These are phyloP conservation scores for Margaritispora aquatica DNA, from an alignment of 495 filamentous ascomycete species.

Conservation along the genomic window DNA sequence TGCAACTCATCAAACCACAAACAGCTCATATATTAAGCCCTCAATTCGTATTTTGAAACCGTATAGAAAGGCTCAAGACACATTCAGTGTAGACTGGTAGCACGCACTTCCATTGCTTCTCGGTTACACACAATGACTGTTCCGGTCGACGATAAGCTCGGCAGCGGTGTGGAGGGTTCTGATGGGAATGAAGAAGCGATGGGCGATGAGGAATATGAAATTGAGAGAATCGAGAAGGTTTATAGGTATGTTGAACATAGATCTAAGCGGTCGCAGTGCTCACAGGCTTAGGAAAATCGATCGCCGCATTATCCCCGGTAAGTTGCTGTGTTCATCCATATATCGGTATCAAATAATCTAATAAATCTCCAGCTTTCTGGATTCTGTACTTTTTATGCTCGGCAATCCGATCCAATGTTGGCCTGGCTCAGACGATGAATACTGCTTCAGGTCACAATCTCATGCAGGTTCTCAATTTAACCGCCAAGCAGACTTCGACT, in stretches of 20 bases:
- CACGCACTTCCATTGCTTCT: constrained; percentile 48
- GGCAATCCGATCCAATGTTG: constrained; percentile 84
- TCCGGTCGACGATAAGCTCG: neutral
- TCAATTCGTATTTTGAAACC: neutral
- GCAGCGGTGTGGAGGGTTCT: constrained; percentile 23
- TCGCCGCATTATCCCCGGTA: constrained; percentile 65
- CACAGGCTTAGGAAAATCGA: constrained; percentile 62
- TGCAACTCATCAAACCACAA: neutral
- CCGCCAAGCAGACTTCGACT: constrained; percentile 69
- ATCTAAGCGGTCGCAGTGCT: neutral
- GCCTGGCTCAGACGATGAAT: constrained; percentile 90
- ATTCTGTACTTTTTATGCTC: constrained; percentile 90
- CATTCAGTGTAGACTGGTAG: constrained; percentile 29
- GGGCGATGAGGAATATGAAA: constrained; percentile 30
- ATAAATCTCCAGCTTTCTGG: constrained; percentile 63
- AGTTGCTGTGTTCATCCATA: neutral
- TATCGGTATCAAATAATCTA: constrained; percentile 2
- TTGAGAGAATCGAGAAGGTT: constrained; percentile 54
- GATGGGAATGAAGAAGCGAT: constrained; percentile 11
- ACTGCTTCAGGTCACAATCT: constrained; percentile 59
- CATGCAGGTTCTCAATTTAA: constrained; percentile 55
- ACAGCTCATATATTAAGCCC: neutral
- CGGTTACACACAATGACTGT: constrained; percentile 23
- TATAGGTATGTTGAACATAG: constrained; percentile 45
- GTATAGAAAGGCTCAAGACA: neutral